Evolutionary conservation across 768 basidiomycete genomes (phyloP), one percentile per base, ranked within the genome.

Genomic region (Omphalotus guepiniiformis): DNA sequence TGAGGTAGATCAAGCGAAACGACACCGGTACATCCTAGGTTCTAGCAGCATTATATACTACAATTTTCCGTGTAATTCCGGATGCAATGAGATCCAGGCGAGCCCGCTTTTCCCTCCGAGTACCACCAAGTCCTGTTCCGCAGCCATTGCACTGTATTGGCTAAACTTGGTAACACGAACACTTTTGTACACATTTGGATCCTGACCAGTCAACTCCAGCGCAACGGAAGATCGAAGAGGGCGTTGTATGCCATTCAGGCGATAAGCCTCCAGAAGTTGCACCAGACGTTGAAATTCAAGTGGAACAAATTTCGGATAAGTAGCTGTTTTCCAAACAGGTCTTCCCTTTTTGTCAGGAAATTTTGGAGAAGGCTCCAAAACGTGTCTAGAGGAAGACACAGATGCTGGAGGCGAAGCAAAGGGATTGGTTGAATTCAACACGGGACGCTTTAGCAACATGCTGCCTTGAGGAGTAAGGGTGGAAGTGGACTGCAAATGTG

Each of bases 161-260:
- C 22, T 16, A 25, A 44, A 44, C 19, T 25, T 34, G 12, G 32
- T 3, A 35, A 4, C 23, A 13, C 32, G 32, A 5, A 35, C 43
- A 13, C 27, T 21, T 23, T 35, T 6, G n/a, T 44, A 44, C 8
- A 44, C 30, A 4, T 1, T 32, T 25, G 51, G 54, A 42, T 57
- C 61, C 27, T 56, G 51, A 15, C 43, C 54, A 12, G 58, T 51
- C 9, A 80, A 51, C 25, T 58, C 54, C 23, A 57, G 30, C 8
- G 66, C 71, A 11, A 80, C 48, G 1, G 38, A 15, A 21, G 72
- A 72, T 47, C 75, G 69, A 7, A 68, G 58, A 16, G 67, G 59
- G n/a, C 54, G 54, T 13, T 39, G n/a, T 27, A 52, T 40, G 1
- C 74, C 75, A 16, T 64, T 63, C 7, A 50, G 48, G 35, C 61